phyloP scores from a whole-genome alignment of 768 basidiomycete species.

The Leucosporidium scottii region DNA sequence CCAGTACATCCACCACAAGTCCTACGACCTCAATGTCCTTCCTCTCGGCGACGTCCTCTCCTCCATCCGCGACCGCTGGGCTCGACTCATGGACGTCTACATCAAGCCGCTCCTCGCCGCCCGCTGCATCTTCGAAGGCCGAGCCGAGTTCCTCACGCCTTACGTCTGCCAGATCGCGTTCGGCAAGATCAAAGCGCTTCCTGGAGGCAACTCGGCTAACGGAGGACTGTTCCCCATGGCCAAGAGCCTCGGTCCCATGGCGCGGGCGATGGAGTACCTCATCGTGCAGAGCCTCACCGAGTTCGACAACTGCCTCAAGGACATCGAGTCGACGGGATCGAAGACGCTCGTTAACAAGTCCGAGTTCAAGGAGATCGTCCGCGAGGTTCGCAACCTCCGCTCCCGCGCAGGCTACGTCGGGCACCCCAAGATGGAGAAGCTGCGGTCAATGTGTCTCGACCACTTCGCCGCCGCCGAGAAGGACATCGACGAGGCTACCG shows the following conservation, averaged over 20 bases:
- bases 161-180: constrained; percentile 30
- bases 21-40: constrained; percentile 56
- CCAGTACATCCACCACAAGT: constrained; percentile 83
- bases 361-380: constrained; percentile 30
- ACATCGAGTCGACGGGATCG: constrained; percentile 39
- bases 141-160: constrained; percentile 20
- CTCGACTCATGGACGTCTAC: constrained; percentile 63
- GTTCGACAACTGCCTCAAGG: constrained; percentile 59
- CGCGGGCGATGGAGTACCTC: constrained; percentile 80
- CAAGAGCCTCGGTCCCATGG: constrained; percentile 50
- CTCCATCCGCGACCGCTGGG: constrained; percentile 61
- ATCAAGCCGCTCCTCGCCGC: constrained; percentile 18
- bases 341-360: constrained; percentile 56
- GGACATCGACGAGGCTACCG: constrained; percentile 35
- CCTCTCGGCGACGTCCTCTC: constrained; percentile 61
- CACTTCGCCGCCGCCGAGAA: constrained; percentile 58
- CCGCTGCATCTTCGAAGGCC: constrained; percentile 17
- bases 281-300: constrained; percentile 77
- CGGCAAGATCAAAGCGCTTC: constrained; percentile 22
- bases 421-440: constrained; percentile 89
- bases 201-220: constrained; percentile 18
- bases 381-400: constrained; percentile 26
- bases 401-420: constrained; percentile 37
- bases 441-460: constrained; percentile 64
- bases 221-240: constrained; percentile 44